These are phyloP conservation scores for Verbascum thapsus DNA, from an alignment of 257 asterid species.

Conservation along the genomic window DNA sequence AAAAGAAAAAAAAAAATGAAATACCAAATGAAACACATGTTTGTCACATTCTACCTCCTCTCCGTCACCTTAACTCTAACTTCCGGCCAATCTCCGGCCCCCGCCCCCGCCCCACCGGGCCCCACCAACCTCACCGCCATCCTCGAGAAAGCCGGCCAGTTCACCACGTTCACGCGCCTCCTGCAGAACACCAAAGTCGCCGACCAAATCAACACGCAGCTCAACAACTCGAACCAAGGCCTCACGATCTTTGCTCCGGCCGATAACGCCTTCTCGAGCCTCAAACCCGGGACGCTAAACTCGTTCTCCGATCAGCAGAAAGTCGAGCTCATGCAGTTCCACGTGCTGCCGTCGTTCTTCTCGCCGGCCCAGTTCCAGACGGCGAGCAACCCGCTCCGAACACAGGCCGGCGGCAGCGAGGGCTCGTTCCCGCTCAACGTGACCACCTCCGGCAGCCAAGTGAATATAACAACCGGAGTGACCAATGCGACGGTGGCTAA, in stretches of 20 bases:
- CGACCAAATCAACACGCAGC: conserved; percentile 74
- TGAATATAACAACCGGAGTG: conserved; percentile 79
- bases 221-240: conserved; percentile 82
- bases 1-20: too few relatives aligned
- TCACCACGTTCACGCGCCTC: conserved; percentile 69
- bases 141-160: conserved; percentile 95
- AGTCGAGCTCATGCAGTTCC: conserved; percentile 64
- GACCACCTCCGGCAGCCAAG: conserved; percentile 75
- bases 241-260: conserved; percentile 78
- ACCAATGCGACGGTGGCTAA: conserved; percentile 63
- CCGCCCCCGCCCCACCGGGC: conserved; percentile 68
- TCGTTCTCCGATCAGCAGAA: conserved; percentile 72
- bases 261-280: conserved; percentile 70
- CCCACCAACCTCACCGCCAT: conserved; percentile 77
- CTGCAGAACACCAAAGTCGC: conserved; percentile 57
- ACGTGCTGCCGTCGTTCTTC: conserved; percentile 58
- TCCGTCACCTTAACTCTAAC: conserved; percentile 44
- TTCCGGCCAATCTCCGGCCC: conserved; percentile 64
- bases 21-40: too few relatives aligned
- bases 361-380: conserved; percentile 79
- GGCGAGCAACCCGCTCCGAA: conserved; percentile 75
- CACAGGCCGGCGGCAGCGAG: conserved; percentile 73
- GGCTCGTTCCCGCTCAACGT: conserved; percentile 71
- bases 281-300: conserved; percentile 71
- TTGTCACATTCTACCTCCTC: too few relatives aligned